Evolutionary conservation across 768 basidiomycete species (phyloP), one percentile per base, ranked within the genome.

Genomic region (Naganishia randhawae): DNA sequence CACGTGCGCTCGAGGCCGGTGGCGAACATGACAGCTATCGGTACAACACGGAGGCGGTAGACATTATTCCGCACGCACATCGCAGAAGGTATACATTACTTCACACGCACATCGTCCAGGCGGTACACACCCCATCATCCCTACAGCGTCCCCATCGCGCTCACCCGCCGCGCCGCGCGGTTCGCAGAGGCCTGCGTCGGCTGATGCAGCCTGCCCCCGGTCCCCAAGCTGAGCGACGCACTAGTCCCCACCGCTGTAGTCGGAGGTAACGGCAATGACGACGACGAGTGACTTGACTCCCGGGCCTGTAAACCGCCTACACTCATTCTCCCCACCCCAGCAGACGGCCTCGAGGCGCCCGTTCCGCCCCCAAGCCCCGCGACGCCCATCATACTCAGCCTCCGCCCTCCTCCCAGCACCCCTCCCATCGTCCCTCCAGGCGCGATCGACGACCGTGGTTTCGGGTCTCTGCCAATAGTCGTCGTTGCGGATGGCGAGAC

Each of bases 141-240:
- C n/a, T 35, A 39, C 41, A 61, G 39, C 37, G 57, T 61, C 33
- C 57, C 57, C 57, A 61, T 25, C 57, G 39, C 33, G 37, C 57
- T 61, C 37, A 61, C 57, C 31, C 57, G 35, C 39, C 57, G 13
- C 57, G 57, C 33, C 11, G 57, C 57, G n/a, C 57, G 57, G 41
- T 61, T 61, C 37, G 57, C 17, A 31, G 37, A 41, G 10, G 57
- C 57, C 19, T 39, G 37, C 16, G 57, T 61, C 39, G 57, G 37
- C 25, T 61, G 57, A 61, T 61, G 57, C 16, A 61, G n/a, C 33
- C 57, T 61, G 37, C 35, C 57, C 8, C 33, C 54, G 50, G 19
- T 48, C 45, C 45, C 45, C n/a, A n/a, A n/a, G n/a, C n/a, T n/a
- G n/a, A n/a, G n/a, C n/a, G 19, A 22, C 45, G n/a, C 54, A 55